Base-by-base conservation (phyloP, 208 protist species). In the Acanthamoeba castellanii region DNA sequence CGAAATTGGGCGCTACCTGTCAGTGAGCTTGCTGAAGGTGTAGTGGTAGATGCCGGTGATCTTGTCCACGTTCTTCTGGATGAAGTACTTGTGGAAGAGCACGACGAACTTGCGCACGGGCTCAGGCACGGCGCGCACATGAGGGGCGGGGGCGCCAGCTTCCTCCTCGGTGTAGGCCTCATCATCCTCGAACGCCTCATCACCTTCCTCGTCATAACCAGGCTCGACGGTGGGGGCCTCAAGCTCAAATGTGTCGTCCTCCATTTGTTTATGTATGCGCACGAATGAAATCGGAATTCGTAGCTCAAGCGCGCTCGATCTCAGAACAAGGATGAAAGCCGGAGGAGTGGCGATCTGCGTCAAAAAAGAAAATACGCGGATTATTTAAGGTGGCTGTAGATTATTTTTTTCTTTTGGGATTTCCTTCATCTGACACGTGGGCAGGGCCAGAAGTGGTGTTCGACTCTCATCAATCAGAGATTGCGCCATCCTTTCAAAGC, bases 11-110 rank as follows among this genome's bases (percentile, higher is more conserved):
- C 1, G 84, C n/a, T 92, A 95, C 90, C 87, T 81, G 47, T 95
- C 94, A 9, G 94, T 90, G 72, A 94, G 87, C 70, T 95, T 90
- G 78, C 59, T 90, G 95, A 96, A 96, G 37, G 85, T 95, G 32
- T 32, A 55, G 70, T 96, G 92, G 84, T 96, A 96, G 95, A 95
- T 91, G 27, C 78, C n/a, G 34, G 74, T 87, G n/a, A 94, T 89
- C 95, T 95, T 94, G 70, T 90, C 81, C 25, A 94, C 78, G 64
- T 94, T 92, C 37, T 88, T 78, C 47, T 84, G 57, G 14, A 16
- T 13, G 30, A 96, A 16, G 32, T 94, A 30, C 95, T 94, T 89
- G 57, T 96, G 92, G 61, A 96, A 95, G 55, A 89, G 70, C 34
- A 72, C 47, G 13, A 96, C 32, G 45, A 96, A 96, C 22, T 32